Base-by-base conservation (phyloP, 805 yeast species). In the Priceomyces medius region DNA sequence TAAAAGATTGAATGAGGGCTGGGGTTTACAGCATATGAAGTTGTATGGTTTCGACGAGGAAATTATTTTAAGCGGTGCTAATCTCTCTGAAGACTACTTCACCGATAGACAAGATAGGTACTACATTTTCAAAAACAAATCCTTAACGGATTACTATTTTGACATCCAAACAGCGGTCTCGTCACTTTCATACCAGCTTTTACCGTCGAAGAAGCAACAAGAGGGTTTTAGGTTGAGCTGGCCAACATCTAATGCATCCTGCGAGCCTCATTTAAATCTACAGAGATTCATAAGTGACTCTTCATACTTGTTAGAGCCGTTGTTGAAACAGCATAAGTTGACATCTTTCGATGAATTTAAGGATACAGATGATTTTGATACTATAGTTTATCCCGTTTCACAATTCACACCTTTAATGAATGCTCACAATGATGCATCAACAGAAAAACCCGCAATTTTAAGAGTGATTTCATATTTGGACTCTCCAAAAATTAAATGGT, bases 1-100 rank as follows among this genome's bases (percentile, higher is more conserved):
- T 0, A 83, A 77, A 44, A 74, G 99, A 47, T 72, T 91, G 48
- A 89, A 90, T 61, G 99, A 93, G 65, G 90, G 95, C 3, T 78
- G 76, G 66, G 99, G 99, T 0, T 73, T 93, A 38, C 99, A 93
- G 61, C 99, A 93, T 58, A 93, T 93, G 98, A 93, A 93, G 60
- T 75, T 93, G 20, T 93, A 93, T 60, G 99, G 99, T 1, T 81
- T 90, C 54, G 99, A 93, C 60, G 80, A 88, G 54, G 96, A 90
- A 56, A 80, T 93, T 31, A 76, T 93, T 14, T 71, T 93, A 23
- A 78, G 86, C 13, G 99, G 98, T 5, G 99, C 99, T 2, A 93
- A 93, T 56, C 71, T 93, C 36, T 88, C 97, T 0, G 71, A 77
- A 27, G 99, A 93, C 64, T 93, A 93, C 62, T 93, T 93, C 64